These are phyloP conservation scores for Aspergillus pseudonomiae DNA, from an alignment of 2,329 filamentous ascomycete species.

Conservation along the genomic window DNA sequence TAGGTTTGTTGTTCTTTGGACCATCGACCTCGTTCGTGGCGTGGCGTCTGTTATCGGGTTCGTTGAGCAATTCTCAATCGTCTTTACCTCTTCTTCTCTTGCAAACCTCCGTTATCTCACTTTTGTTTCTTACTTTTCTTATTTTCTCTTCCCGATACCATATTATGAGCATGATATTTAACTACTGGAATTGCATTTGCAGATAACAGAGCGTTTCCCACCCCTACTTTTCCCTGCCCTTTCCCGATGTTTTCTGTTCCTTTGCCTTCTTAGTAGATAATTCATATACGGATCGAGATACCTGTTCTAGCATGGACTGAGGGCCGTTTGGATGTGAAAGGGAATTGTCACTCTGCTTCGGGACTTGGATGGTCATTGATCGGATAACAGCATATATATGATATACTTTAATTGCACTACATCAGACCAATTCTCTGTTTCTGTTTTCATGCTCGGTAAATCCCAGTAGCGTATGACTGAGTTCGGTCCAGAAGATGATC, in stretches of 20 bases:
- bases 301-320: neutral
- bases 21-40: constrained; percentile 23
- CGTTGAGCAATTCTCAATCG: constrained; percentile 19
- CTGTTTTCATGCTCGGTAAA: neutral
- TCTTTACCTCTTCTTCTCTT: neutral
- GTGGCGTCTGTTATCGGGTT: constrained; percentile 32
- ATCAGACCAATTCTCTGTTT: neutral
- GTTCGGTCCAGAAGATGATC: neutral
- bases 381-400: neutral
- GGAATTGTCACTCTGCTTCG: neutral
- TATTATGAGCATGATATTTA: constrained; percentile 34
- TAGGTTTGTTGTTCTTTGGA: constrained; percentile 27
- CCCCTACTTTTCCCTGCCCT: constrained; percentile 5
- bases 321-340: neutral
- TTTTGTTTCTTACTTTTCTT: constrained; percentile 10
- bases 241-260: constrained; percentile 1
- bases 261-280: constrained; percentile 3
- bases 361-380: neutral
- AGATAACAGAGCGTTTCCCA: constrained; percentile 23
- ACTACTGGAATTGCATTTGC: constrained; percentile 36
- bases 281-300: constrained; percentile 1
- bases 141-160: constrained; percentile 32
- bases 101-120: neutral
- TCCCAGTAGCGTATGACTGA: neutral
- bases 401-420: neutral